A percentile compares a stretch with the other conserved stretches of the same genome.
These are phyloP conservation scores for Fusarium hainanense DNA, from an alignment of 2,329 filamentous ascomycete genomes.

Conservation along the genomic window DNA sequence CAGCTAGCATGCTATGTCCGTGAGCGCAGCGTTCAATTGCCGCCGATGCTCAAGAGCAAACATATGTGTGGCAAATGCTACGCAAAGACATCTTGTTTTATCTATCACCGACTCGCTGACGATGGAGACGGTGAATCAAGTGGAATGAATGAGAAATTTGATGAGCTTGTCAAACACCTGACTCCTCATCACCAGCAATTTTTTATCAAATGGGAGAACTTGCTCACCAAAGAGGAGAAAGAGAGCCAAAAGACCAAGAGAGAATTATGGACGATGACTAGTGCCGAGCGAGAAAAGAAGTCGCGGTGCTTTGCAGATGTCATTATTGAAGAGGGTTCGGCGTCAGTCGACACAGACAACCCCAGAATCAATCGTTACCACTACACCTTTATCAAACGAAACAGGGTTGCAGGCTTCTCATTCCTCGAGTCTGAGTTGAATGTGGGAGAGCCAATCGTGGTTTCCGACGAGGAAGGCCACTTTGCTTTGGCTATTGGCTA, in stretches of 20 bases:
- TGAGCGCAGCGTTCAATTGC: conserved; percentile 81
- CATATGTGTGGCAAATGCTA: conserved; percentile 89
- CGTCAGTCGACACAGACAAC: conserved; percentile 73
- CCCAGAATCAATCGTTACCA: conserved; percentile 91
- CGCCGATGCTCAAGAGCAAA: conserved; percentile 85
- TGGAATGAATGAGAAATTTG: conserved; percentile 83
- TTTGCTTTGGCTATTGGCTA: conserved; percentile 95
- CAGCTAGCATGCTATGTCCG: conserved; percentile 86
- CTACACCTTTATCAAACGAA: conserved; percentile 85
- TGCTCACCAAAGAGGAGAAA: conserved; percentile 94
- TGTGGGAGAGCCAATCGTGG: conserved; percentile 91
- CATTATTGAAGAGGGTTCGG: conserved; percentile 81
- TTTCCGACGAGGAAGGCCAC: conserved; percentile 94
- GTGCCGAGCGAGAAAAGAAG: conserved; percentile 84
- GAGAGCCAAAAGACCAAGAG: conserved; percentile 87
- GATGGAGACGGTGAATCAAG: conserved; percentile 84
- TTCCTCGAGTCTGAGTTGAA: conserved; percentile 92
- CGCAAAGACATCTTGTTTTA: conserved; percentile 89
- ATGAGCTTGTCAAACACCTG: conserved; percentile 82
- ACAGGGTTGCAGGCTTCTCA: conserved; percentile 72
- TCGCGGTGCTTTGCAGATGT: conserved; percentile 92
- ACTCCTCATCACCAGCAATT: conserved; percentile 80
- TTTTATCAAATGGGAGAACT: conserved; percentile 92
- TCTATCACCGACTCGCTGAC: conserved; percentile 92
- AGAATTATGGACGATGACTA: conserved; percentile 97